Evolutionary conservation across 495 filamentous ascomycete genomes (phyloP).

Genomic region (Neurospora sublineolata): DNA sequence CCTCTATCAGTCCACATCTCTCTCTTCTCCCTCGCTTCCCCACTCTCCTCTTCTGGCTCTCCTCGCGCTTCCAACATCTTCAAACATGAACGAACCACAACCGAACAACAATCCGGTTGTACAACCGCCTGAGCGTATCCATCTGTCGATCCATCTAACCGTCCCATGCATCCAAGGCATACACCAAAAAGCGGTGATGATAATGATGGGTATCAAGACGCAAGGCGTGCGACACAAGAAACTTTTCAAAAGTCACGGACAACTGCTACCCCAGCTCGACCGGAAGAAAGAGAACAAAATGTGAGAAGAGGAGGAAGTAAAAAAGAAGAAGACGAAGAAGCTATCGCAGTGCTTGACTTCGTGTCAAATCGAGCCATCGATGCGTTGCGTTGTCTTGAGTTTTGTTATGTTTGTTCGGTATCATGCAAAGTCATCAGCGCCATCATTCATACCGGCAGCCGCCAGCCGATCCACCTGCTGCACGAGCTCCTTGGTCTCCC

Average conservation of each 20-base stretch:
- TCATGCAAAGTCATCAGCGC: constrained; percentile 34
- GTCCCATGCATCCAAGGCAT: not conserved
- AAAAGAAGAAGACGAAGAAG: not conserved
- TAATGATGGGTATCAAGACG: constrained; percentile 22
- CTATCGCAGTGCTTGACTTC: not conserved
- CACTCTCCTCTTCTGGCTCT: not conserved
- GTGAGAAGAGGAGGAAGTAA: not conserved
- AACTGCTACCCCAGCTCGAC: not conserved
- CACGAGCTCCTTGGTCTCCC: constrained; percentile 68
- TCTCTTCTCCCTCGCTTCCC: not conserved
- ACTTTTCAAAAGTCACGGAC: not conserved
- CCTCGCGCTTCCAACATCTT: not conserved
- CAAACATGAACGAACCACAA: not conserved
- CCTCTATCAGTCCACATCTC: too few species aligned
- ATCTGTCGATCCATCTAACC: not conserved
- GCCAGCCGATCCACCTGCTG: constrained; percentile 31
- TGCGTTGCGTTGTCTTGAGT: not conserved
- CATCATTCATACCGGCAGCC: constrained; percentile 15
- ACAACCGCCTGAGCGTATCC: not conserved
- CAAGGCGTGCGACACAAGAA: constrained; percentile 1
- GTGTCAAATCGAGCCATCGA: not conserved
- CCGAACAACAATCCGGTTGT: not conserved
- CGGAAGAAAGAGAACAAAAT: not conserved
- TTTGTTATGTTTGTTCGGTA: not conserved
- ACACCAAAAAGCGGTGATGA: constrained; percentile 6